These are phyloP conservation scores for Botrytis galanthina DNA, from an alignment of 2,329 filamentous ascomycete genomes.

Conservation along the genomic window DNA sequence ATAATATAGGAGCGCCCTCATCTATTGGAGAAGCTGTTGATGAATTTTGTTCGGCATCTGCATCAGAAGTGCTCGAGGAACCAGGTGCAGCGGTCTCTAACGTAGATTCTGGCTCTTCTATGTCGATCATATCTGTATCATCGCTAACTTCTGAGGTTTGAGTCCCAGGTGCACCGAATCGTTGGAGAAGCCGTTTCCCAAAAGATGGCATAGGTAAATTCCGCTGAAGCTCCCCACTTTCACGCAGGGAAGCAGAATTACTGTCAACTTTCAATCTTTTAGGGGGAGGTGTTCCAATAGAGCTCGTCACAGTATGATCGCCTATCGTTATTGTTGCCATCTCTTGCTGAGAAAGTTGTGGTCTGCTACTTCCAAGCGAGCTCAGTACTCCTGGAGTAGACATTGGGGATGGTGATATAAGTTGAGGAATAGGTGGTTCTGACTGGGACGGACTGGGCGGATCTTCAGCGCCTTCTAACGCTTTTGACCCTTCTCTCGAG, in stretches of 20 bases:
- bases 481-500: slow-evolving; percentile 17
- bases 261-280: slow-evolving; percentile 30
- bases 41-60: slow-evolving; percentile 18
- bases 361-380: slow-evolving; percentile 29
- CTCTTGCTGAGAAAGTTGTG: slow-evolving; percentile 29
- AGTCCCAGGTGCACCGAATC: slow-evolving; percentile 35
- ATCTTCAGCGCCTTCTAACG: slow-evolving; percentile 9
- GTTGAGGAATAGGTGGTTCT: slow-evolving; percentile 30
- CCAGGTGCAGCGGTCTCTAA: slow-evolving; percentile 26
- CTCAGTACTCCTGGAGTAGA: slow-evolving; percentile 29
- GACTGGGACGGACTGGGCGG: neutral
- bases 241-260: slow-evolving; percentile 16
- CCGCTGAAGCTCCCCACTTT: neutral
- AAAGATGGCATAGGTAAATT: slow-evolving; percentile 31
- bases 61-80: slow-evolving; percentile 17
- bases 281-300: slow-evolving; percentile 33
- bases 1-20: slow-evolving; percentile 10
- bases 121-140: slow-evolving; percentile 33
- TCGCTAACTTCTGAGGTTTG: slow-evolving; percentile 20
- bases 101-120: slow-evolving; percentile 20
- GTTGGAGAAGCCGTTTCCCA: slow-evolving; percentile 35
- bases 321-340: slow-evolving; percentile 40
- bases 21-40: slow-evolving; percentile 22
- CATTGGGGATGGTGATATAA: slow-evolving; percentile 32
- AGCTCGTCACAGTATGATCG: slow-evolving; percentile 36